Evolutionary conservation across 768 basidiomycete species (phyloP).

Genomic region (Suillus brevipes): DNA sequence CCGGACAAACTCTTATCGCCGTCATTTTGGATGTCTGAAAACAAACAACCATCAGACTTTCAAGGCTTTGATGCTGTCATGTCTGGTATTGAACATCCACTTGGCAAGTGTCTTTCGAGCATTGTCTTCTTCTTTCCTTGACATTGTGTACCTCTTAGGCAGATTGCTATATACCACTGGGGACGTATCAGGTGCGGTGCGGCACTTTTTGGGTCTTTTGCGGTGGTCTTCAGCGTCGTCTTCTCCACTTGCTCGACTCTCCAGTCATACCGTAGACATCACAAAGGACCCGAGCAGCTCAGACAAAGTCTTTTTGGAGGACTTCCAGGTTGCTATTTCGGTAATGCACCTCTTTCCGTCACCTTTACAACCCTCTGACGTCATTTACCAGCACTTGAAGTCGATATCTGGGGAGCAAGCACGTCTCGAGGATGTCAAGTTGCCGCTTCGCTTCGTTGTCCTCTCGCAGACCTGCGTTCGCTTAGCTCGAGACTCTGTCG

Average conservation of each 20-base stretch:
- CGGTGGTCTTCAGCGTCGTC: conserved; percentile 39
- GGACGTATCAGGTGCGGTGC: conserved; percentile 72
- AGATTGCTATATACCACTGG: conserved; percentile 91
- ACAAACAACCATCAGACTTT: conserved; percentile 37
- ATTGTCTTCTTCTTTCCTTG: conserved; percentile 8
- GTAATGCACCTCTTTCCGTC: conserved; percentile 42
- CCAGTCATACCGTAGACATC: conserved; percentile 24
- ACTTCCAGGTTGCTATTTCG: conserved; percentile 84
- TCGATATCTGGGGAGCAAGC: conserved; percentile 51
- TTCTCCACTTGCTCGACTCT: conserved; percentile 19
- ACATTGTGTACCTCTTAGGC: conserved; percentile 45
- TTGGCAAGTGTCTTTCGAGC: conserved; percentile 47
- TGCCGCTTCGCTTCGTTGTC: conserved; percentile 71
- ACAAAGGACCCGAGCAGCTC: conserved; percentile 37
- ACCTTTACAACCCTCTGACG: conserved; percentile 2
- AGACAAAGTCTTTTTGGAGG: conserved; percentile 78
- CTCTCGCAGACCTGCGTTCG: conserved; percentile 56
- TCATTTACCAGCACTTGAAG: conserved; percentile 62
- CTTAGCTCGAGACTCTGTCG: conserved; percentile 49
- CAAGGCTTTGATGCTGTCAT: conserved; percentile 62
- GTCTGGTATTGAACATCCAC: conserved; percentile 75
- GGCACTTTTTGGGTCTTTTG: conserved; percentile 74
- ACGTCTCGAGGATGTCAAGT: conserved; percentile 45
- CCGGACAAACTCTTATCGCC: conserved; percentile 66
- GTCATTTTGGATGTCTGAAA: conserved; percentile 79